These are phyloP conservation scores for Solanum chacoense DNA, from an alignment of 305 asterid species.

Conservation along the genomic window DNA sequence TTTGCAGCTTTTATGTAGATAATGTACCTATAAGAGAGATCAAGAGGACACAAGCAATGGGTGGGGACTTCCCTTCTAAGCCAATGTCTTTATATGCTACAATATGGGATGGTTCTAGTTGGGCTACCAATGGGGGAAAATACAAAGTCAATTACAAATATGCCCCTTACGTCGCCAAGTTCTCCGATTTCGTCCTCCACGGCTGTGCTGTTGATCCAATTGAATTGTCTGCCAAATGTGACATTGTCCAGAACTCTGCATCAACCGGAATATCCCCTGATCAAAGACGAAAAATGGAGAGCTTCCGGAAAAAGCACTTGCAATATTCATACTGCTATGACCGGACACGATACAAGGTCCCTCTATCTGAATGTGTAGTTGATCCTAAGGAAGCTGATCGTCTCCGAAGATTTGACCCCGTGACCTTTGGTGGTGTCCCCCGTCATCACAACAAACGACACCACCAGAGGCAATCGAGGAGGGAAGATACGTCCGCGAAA, in stretches of 20 bases:
- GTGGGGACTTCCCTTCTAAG: constrained; percentile 82
- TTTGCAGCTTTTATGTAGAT: constrained; percentile 70
- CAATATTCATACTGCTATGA: constrained; percentile 78
- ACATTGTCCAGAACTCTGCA: constrained; percentile 3
- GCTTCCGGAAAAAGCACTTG: constrained; percentile 44
- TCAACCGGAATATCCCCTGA: constrained; percentile 21
- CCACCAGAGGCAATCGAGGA: constrained; percentile 22
- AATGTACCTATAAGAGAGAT: constrained; percentile 69
- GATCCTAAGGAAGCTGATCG: constrained; percentile 42
- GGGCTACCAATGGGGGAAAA: constrained; percentile 88
- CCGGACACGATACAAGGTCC: constrained; percentile 32
- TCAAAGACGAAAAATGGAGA: constrained; percentile 37
- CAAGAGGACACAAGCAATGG: constrained; percentile 51
- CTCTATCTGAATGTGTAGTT: constrained; percentile 45
- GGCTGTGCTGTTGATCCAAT: constrained; percentile 65
- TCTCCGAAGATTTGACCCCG: constrained; percentile 45
- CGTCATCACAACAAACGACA: constrained; percentile 37
- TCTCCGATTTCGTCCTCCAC: constrained; percentile 60
- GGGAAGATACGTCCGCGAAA: constrained; percentile 9
- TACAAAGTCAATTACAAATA: constrained; percentile 60
- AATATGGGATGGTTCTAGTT: constrained; percentile 80
- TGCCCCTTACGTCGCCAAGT: constrained; percentile 56
- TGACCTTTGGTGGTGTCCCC: constrained; percentile 43
- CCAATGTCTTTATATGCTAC: constrained; percentile 81
- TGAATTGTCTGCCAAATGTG: constrained; percentile 37